These are phyloP conservation scores for Exophiala mesophila DNA, from an alignment of 2,329 filamentous ascomycete species.

Conservation along the genomic window DNA sequence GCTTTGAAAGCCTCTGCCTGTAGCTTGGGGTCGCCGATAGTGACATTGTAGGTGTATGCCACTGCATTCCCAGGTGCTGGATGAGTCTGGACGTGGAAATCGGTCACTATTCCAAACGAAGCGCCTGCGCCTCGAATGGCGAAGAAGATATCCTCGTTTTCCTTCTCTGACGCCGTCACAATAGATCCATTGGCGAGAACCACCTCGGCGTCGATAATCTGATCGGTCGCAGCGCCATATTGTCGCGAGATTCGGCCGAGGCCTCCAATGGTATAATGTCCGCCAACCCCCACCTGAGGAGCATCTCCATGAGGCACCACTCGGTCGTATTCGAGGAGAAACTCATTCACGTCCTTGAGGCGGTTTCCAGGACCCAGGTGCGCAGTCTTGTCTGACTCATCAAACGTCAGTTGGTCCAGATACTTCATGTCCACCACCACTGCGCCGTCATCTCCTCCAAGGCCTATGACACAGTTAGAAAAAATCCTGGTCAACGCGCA, in stretches of 20 bases:
- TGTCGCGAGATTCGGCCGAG: slow-evolving; percentile 40
- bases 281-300: slow-evolving; percentile 37
- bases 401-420: slow-evolving; percentile 32
- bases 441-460: slow-evolving; percentile 32
- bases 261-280: slow-evolving; percentile 39
- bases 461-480: slow-evolving; percentile 27
- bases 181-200: slow-evolving; percentile 41
- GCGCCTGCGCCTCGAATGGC: slow-evolving; percentile 35
- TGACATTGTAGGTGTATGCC: slow-evolving; percentile 55
- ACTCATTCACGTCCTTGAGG: slow-evolving; percentile 32
- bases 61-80: slow-evolving; percentile 44
- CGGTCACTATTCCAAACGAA: slow-evolving; percentile 37
- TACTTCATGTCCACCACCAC: slow-evolving; percentile 32
- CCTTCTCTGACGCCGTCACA: slow-evolving; percentile 28
- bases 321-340: slow-evolving; percentile 31
- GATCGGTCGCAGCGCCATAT: slow-evolving; percentile 49
- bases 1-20: slow-evolving; percentile 49
- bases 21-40: slow-evolving; percentile 44
- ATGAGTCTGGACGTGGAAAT: slow-evolving; percentile 36
- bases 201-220: slow-evolving; percentile 46
- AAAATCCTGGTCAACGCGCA: slow-evolving; percentile 31
- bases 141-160: slow-evolving; percentile 34
- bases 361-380: slow-evolving; percentile 34
- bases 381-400: slow-evolving; percentile 30
- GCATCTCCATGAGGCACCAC: slow-evolving; percentile 39